A percentile compares a stretch with the other conserved stretches of the same genome.
phyloP scores from a whole-genome alignment of 1,284 basidiomycete species.

The Cystobasidium sp. region DNA sequence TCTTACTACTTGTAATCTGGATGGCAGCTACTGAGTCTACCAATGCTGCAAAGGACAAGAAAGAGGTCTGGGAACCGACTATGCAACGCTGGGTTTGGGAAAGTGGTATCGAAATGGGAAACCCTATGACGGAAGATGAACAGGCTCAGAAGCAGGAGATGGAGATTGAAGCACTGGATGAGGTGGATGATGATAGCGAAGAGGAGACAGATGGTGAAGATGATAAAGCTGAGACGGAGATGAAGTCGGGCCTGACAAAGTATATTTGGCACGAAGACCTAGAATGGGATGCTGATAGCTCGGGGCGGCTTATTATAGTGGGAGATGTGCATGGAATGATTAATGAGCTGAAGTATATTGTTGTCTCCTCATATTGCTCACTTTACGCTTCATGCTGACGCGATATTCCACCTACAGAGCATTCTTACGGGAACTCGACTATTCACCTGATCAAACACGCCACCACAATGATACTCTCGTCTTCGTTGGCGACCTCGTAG shows the following conservation, averaged over 20 bases:
- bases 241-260: constrained; percentile 19
- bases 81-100: constrained; percentile 27
- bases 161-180: not conserved
- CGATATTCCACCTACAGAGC: constrained; percentile 59
- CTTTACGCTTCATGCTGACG: not conserved
- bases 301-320: constrained; percentile 49
- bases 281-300: constrained; percentile 10
- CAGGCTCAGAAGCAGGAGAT: constrained; percentile 6
- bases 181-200: not conserved
- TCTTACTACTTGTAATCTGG: constrained; percentile 27
- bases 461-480: constrained; percentile 67
- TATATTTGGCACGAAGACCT: constrained; percentile 26
- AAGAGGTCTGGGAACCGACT: not conserved
- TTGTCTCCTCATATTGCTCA: not conserved
- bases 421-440: constrained; percentile 68
- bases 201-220: not conserved
- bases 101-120: constrained; percentile 17
- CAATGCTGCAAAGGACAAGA: constrained; percentile 1
- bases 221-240: not conserved
- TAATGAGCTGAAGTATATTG: constrained; percentile 67
- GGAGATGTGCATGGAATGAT: constrained; percentile 80
- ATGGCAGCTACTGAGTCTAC: constrained; percentile 16
- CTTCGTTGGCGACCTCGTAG: constrained; percentile 77
- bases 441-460: constrained; percentile 58
- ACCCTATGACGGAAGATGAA: not conserved